A percentile compares a stretch with the other conserved stretches of the same genome.
Evolutionary conservation across 2,329 filamentous ascomycete species (phyloP).

Genomic region (Nemania sp.): DNA sequence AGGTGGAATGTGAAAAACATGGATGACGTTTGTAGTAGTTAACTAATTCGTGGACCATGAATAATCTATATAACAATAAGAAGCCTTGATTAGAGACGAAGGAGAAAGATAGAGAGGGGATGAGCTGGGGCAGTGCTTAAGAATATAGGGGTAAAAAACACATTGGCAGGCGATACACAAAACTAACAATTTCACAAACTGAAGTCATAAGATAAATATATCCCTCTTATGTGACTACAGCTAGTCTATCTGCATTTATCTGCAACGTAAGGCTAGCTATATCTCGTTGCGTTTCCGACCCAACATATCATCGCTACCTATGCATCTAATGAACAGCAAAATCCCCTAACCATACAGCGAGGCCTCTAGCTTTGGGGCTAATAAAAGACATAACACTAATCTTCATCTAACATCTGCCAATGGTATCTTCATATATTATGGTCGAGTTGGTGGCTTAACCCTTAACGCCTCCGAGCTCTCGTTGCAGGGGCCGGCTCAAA

Average conservation of each 20-base stretch:
- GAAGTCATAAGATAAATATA: neutral
- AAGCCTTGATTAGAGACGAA: too few relatives aligned
- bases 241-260: neutral
- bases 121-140: too few relatives aligned
- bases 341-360: neutral
- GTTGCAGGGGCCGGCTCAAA: constrained; percentile 66
- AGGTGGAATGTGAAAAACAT: too few relatives aligned
- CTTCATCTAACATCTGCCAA: neutral
- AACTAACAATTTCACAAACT: neutral
- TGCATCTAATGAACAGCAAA: constrained; percentile 1
- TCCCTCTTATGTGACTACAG: neutral
- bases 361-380: neutral
- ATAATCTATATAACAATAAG: neutral
- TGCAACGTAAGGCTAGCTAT: neutral
- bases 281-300: neutral
- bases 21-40: neutral
- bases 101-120: neutral
- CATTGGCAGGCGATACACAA: neutral
- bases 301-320: neutral
- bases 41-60: neutral
- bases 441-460: neutral
- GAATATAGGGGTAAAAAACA: neutral
- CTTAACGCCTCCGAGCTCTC: constrained; percentile 43
- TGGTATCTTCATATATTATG: neutral
- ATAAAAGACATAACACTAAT: neutral